Percentiles rank a stretch among this genome's conserved stretches.
phyloP scores from a whole-genome alignment of 169 alveolate species.

The Cryptosporidium canis region DNA sequence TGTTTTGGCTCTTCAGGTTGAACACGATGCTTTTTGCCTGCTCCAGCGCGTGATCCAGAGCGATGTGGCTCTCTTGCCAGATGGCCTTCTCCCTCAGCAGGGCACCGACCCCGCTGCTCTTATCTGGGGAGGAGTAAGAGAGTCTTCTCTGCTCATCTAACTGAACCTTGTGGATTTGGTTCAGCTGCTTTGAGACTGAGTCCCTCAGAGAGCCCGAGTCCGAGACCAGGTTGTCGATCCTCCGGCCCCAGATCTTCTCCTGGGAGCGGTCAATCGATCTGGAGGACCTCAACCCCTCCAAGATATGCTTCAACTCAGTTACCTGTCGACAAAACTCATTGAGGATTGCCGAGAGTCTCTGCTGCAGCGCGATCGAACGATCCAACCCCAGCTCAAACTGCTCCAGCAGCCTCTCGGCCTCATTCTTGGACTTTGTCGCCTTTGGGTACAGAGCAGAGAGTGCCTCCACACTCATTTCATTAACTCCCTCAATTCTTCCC shows the following conservation, averaged over 20 bases:
- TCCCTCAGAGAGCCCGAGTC: slow-evolving; percentile 52
- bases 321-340: slow-evolving; percentile 67
- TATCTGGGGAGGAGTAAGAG: not conserved
- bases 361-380: slow-evolving; percentile 66
- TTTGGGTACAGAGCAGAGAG: slow-evolving; percentile 63
- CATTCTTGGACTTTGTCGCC: slow-evolving; percentile 62
- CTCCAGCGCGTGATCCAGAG: slow-evolving; percentile 60
- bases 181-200: slow-evolving; percentile 41
- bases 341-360: slow-evolving; percentile 50
- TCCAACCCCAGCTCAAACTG: slow-evolving; percentile 65
- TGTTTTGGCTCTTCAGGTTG: slow-evolving; percentile 49
- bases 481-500: slow-evolving; percentile 1
- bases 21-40: slow-evolving; percentile 52
- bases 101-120: slow-evolving; percentile 14
- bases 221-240: slow-evolving; percentile 37
- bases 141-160: slow-evolving; percentile 21
- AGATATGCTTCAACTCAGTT: slow-evolving; percentile 14
- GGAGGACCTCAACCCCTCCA: not conserved
- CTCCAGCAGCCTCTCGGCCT: slow-evolving; percentile 61
- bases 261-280: slow-evolving; percentile 22
- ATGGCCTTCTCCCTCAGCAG: slow-evolving; percentile 30
- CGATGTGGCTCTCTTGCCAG: slow-evolving; percentile 65
- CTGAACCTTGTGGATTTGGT: slow-evolving; percentile 28
- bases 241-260: slow-evolving; percentile 54
- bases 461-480: slow-evolving; percentile 41